Base-by-base conservation (phyloP, 1,284 basidiomycete species). In the Xerocomus cyaneibrunnescens region DNA sequence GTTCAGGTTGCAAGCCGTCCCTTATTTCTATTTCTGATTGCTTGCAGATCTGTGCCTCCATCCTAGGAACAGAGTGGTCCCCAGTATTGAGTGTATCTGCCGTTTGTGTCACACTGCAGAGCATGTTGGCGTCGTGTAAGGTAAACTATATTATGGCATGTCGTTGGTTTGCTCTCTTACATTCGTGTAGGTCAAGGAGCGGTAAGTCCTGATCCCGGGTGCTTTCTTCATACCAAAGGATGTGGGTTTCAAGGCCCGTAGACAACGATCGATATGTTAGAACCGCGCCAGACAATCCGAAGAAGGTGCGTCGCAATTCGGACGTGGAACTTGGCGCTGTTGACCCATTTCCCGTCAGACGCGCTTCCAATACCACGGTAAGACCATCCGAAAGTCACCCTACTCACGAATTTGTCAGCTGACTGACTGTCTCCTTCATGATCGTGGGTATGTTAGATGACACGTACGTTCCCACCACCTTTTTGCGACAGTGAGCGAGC, bases 51-150 rank as follows among this genome's bases (percentile, higher is more conserved):
- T 92, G 89, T 61, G 89, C 89, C 19, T 91, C 89, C 22, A 92
- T 92, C 57, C 79, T 92, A 6, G 89, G 89, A 16, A 88, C 81
- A 58, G 89, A 92, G 60, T 92, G 89, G 90, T 90, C 88, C 19
- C 90, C 90, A 1, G 89, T 92, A 21, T 70, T 92, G 55, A 89
- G 85, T 56, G 87, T 90, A 25, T 74, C 84, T 34, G 78, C 88
- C 3, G 81, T 92, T 36, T 91, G 89, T 63, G 80, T 92, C 36
- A 92, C 89, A 8, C 69, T 92, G 42, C 89, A 92, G 72, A 91
- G 89, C 62, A 92, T 92, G 89, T 76, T 92, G 51, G 89, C 88
- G 19, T 92, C 89, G 12, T 90, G 87, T 79, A 90, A 87, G 82
- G 89, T 88, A 54, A 48, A 70, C 61, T 37, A 8, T 27, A 9